Evolutionary conservation across 148 eudicot species (phyloP), one percentile per base, ranked within the genome.

Genomic region (Nepenthes gracilis): DNA sequence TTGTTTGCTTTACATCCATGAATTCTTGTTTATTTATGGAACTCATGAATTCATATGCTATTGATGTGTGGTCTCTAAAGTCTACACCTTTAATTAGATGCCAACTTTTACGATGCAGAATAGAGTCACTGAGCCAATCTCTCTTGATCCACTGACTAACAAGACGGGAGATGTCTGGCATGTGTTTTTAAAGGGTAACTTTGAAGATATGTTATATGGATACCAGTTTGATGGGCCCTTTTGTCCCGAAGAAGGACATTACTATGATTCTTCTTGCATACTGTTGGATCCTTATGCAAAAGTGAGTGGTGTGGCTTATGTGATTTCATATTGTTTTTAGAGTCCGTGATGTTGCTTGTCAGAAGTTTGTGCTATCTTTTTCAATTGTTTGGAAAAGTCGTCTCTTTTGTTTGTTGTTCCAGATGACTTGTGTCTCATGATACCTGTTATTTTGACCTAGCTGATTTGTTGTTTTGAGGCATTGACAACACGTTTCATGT

Each of bases 161-260:
- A 89, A 71, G 79, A 89, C 99, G 32, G 96, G 99, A 73, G 87
- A 89, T 73, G 67, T 86, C 15, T 93, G 99, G 99, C 99, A 93
- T 73, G 80, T 86, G 54, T 77, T 86, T 74, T 63, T 93, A 59
- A 81, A 73, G 67, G 99, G 99, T 62, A 75, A 89, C 74, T 81
- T 93, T 65, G 70, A 75, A 50, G 75, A 82, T 61, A 74, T 86
- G 92, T 76, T 83, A 13, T 93, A 93, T 66, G 88, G 84, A 43
- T 93, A 84, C 77, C 82, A 77, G 58, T 84, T 93, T 69, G 85
- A 83, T 61, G 99, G 99, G 38, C 75, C 73, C 53, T 86, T 81
- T 72, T 86, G 71, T 61, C 96, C 87, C 45, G 83, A 79, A 64
- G 89, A 83, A 62, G 97, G 97, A 51, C 89, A 81, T 58, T 81